phyloP scores from a whole-genome alignment of 805 yeast species.

The Saturnispora besseyi region DNA sequence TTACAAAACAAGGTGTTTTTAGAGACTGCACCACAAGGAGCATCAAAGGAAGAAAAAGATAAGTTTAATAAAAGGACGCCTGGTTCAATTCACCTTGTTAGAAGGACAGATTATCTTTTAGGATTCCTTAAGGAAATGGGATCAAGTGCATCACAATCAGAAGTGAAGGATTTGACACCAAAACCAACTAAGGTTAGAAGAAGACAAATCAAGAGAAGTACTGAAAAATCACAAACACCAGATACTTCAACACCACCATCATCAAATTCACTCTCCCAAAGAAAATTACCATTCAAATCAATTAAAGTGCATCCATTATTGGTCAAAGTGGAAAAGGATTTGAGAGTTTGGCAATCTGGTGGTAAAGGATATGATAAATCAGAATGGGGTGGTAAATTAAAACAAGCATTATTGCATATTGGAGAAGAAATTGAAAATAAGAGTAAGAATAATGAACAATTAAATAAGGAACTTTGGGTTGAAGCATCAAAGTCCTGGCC shows the following conservation, averaged over 20 bases:
- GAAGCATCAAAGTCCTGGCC: slow-evolving; percentile 29
- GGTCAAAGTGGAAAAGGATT: slow-evolving; percentile 22
- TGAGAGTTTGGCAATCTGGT: slow-evolving; percentile 25
- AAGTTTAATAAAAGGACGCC: slow-evolving; percentile 59
- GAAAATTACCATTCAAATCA: slow-evolving; percentile 8
- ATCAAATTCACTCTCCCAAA: slow-evolving; percentile 1
- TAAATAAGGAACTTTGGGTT: slow-evolving; percentile 25
- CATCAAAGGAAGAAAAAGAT: slow-evolving; percentile 31
- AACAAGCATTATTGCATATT: slow-evolving; percentile 23
- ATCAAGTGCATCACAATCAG: background rate
- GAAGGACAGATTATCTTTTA: slow-evolving; percentile 85
- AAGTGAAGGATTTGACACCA: slow-evolving; percentile 7
- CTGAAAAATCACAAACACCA: slow-evolving; percentile 21
- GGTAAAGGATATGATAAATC: slow-evolving; percentile 27
- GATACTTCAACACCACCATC: slow-evolving; percentile 8
- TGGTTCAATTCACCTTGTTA: slow-evolving; percentile 82
- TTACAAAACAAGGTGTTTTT: slow-evolving; percentile 77
- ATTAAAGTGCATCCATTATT: slow-evolving; percentile 18
- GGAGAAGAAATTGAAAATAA: slow-evolving; percentile 26
- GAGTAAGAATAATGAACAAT: slow-evolving; percentile 13
- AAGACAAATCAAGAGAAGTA: slow-evolving; percentile 13
- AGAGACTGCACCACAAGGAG: slow-evolving; percentile 31
- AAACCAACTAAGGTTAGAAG: slow-evolving; percentile 17
- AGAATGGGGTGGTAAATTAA: slow-evolving; percentile 25
- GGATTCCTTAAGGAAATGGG: slow-evolving; percentile 48